Percentiles rank a stretch among this genome's conserved stretches.
These are phyloP conservation scores for Purshia tridentata DNA, from an alignment of 306 rosid species.

Conservation along the genomic window DNA sequence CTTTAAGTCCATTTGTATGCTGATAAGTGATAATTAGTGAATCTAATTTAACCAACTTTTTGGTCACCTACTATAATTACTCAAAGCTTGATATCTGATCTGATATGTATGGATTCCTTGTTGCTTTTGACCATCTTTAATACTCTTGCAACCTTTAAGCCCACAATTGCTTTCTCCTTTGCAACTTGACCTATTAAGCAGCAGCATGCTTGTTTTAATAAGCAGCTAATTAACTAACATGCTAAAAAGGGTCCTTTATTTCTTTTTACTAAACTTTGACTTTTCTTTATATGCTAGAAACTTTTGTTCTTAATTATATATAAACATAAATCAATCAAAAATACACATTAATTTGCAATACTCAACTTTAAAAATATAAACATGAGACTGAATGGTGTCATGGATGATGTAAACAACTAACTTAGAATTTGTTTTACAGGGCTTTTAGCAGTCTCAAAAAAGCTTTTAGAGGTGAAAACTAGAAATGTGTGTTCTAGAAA, in stretches of 20 bases:
- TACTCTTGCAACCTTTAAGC: slow-evolving; percentile 20
- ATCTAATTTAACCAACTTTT: slow-evolving; percentile 35
- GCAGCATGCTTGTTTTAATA: not conserved
- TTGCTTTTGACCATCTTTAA: slow-evolving; percentile 56
- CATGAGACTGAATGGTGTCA: too few species aligned
- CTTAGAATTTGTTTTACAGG: too few species aligned
- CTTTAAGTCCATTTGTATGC: slow-evolving; percentile 15
- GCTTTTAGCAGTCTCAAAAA: too few species aligned
- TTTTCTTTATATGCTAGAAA: not conserved
- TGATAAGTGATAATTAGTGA: slow-evolving; percentile 25
- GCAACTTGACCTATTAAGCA: not conserved
- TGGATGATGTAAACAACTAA: too few species aligned
- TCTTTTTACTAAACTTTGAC: not conserved
- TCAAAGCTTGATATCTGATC: slow-evolving; percentile 25
- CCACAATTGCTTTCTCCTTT: not conserved
- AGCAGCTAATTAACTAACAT: not conserved
- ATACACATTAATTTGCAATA: too few species aligned
- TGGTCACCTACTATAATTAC: slow-evolving; percentile 57
- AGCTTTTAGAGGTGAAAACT: too few species aligned
- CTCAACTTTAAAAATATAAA: too few species aligned
- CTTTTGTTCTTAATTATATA: too few species aligned
- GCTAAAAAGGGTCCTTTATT: too few species aligned
- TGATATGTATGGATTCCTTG: slow-evolving; percentile 26
- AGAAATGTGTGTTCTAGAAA: too few species aligned
- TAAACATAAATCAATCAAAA: too few species aligned